A percentile compares a stretch with the other conserved stretches of the same genome.
These are phyloP conservation scores for Datura wrightii DNA, from an alignment of 257 asterid genomes.

Conservation along the genomic window DNA sequence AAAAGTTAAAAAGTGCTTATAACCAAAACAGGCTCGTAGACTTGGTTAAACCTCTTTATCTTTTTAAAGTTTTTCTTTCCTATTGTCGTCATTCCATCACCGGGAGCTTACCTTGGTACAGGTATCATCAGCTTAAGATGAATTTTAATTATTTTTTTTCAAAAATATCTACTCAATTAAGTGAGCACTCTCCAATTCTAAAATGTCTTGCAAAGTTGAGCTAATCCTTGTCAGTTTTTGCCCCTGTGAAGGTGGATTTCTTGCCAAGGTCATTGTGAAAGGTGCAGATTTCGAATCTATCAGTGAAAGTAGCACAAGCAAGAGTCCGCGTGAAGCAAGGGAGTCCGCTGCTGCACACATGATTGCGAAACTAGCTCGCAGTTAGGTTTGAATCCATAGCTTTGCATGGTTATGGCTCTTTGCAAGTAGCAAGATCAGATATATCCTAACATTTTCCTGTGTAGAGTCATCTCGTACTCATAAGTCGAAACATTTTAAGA, in stretches of 20 bases:
- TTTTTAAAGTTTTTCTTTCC: not conserved
- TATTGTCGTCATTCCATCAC: not conserved
- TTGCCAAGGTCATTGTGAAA: slow-evolving; percentile 29
- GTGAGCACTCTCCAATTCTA: not conserved
- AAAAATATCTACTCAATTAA: not conserved
- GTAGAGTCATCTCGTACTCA: not conserved
- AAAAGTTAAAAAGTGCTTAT: too few relatives aligned
- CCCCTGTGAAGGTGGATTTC: slow-evolving; percentile 31
- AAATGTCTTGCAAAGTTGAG: not conserved
- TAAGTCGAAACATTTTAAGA: not conserved
- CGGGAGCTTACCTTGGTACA: not conserved
- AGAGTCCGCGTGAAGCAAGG: slow-evolving; percentile 26
- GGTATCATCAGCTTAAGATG: not conserved
- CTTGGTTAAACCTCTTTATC: not conserved
- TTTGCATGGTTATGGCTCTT: not conserved
- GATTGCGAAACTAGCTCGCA: not conserved
- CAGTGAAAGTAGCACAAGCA: not conserved
- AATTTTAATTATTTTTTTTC: not conserved
- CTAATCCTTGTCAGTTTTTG: not conserved
- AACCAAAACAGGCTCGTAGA: not conserved
- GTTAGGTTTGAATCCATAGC: not conserved
- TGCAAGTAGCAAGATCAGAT: not conserved
- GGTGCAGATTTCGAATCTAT: slow-evolving; percentile 30
- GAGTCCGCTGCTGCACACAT: slow-evolving; percentile 34
- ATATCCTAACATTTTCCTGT: not conserved